Conservation (phyloP, 2,329 filamentous ascomycete genomes). For the Penicillium sp. region DNA sequence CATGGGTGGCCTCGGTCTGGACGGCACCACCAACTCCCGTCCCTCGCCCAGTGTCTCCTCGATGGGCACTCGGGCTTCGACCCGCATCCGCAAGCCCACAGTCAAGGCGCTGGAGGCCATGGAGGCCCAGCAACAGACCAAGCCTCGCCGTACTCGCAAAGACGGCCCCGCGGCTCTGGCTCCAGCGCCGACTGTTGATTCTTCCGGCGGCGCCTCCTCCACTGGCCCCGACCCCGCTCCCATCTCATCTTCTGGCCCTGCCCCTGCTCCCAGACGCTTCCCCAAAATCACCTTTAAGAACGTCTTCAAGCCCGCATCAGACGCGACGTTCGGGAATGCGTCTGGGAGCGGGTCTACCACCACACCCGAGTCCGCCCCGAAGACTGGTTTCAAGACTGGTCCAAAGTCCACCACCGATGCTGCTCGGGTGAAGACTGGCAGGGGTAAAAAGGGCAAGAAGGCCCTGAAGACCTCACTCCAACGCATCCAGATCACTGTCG, state of each 20-base stretch:
- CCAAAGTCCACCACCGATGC: not conserved
- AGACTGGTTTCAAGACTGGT: not conserved
- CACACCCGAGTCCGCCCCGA: not conserved
- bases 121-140: slow-evolving; percentile 12
- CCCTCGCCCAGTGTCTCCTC: slow-evolving; percentile 22
- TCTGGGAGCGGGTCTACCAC: not conserved
- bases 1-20: slow-evolving; percentile 10
- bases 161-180: not conserved
- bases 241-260: not conserved
- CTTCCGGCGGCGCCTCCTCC: not conserved
- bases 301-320: not conserved
- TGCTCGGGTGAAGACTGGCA: not conserved
- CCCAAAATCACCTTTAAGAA: slow-evolving; percentile 2
- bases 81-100: slow-evolving; percentile 24
- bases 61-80: slow-evolving; percentile 27
- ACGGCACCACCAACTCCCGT: slow-evolving; percentile 15
- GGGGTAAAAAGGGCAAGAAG: slow-evolving; percentile 4
- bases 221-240: not conserved
- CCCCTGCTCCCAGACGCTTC: not conserved
- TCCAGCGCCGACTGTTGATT: not conserved
- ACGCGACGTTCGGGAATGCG: not conserved
- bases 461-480: not conserved
- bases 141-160: slow-evolving; percentile 12
- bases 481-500: slow-evolving; percentile 9
- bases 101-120: slow-evolving; percentile 33